A percentile compares a stretch with the other conserved stretches of the same genome.
phyloP scores from a whole-genome alignment of 2,329 filamentous ascomycete genomes.

The Aureobasidium musti region DNA sequence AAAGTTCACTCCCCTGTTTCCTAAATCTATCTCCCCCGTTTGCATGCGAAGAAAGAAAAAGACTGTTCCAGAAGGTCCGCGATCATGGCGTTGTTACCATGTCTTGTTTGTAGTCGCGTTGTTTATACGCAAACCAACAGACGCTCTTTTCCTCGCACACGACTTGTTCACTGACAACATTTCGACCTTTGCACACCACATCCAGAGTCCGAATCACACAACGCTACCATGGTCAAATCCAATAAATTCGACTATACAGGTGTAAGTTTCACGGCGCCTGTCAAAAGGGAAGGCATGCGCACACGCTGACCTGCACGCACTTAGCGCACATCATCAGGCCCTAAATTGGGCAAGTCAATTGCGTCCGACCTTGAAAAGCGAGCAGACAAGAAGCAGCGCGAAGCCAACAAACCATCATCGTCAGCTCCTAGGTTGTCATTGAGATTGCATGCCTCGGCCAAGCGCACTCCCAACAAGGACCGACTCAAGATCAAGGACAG shows the following conservation, averaged over 20 bases:
- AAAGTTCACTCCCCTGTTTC: not conserved
- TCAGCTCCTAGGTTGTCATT: conserved; percentile 28
- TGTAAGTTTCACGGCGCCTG: conserved; percentile 16
- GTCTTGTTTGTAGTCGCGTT: conserved; percentile 19
- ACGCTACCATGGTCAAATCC: conserved; percentile 38
- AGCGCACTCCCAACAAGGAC: conserved; percentile 26
- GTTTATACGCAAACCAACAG: conserved; percentile 1
- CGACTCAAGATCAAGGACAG: conserved; percentile 18
- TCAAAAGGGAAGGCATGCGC: not conserved
- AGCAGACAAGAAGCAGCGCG: conserved; percentile 36
- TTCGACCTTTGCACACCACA: not conserved
- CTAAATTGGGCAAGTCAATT: conserved; percentile 50
- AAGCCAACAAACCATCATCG: conserved; percentile 34
- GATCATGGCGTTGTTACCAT: not conserved
- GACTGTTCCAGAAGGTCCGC: not conserved
- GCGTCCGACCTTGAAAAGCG: conserved; percentile 48
- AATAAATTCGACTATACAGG: conserved; percentile 44
- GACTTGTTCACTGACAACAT: not conserved
- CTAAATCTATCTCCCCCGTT: not conserved
- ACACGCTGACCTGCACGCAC: not conserved
- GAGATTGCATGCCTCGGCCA: conserved; percentile 6
- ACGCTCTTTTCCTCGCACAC: not conserved
- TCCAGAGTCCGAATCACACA: not conserved
- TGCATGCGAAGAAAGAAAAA: not conserved
- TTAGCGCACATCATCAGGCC: conserved; percentile 50